Evolutionary conservation across 495 filamentous ascomycete species (phyloP), one percentile per base, ranked within the genome.

Genomic region (Aspergillus haitiensis): DNA sequence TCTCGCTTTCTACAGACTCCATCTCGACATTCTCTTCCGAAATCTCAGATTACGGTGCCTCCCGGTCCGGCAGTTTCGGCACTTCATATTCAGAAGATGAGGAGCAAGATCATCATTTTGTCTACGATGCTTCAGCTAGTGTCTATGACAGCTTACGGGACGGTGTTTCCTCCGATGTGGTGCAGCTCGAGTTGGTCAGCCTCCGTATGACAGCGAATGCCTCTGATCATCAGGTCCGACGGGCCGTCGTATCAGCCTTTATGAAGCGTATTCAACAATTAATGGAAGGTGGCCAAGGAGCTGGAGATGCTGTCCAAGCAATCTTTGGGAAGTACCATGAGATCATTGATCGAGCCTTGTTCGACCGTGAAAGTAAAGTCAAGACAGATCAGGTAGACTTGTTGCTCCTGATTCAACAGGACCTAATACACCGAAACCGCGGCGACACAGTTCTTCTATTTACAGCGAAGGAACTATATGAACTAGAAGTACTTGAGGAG

Each of bases 151-250:
- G 91, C 44, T 78, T 99, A 39, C 84, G 84, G 55, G 83, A 87
- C 47, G 80, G 80, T 12, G 86, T 88, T 52, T 84, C 90, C 42
- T 85, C 91, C n/a, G 90, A 94, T 67, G 88, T 88, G 10, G 91
- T 94, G 8, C 88, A 90, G 64, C 80, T 98, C 10, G 94, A 99
- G 70, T 86, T 99, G 44, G 94, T 88, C 75, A 88, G 89, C 64
- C 81, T 97, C 37, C 86, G 93, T 6, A 89, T 99, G 75, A 88
- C 85, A 21, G 88, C 87, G 61, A 92, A 99, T 68, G 95, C 94
- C 6, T 90, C 88, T 2, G 93, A 96, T 63, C 81, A 87, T 65
- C 86, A 92, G 70, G 89, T 97, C 60, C 90, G 93, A 27, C 88
- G 88, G 5, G 91, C 94, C 5, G 85, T 97, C 32, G 90, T 88